Conservation (phyloP, 169 alveolate genomes). For the Condylostoma magnum region DNA sequence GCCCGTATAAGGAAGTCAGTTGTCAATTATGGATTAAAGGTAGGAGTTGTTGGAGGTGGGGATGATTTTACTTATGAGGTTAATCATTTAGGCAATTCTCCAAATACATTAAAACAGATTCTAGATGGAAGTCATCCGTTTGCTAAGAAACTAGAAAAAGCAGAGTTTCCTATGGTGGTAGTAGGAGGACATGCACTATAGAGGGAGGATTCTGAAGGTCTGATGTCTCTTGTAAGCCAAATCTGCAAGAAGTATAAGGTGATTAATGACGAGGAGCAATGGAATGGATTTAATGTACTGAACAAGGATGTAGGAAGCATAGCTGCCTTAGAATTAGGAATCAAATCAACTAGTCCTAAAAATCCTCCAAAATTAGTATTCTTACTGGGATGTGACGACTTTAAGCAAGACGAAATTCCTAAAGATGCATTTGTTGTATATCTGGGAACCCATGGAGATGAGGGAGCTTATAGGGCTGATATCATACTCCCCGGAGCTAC, state of each 20-base stretch:
- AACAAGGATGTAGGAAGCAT: slow-evolving; percentile 59
- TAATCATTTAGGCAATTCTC: slow-evolving; percentile 61
- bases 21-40: slow-evolving; percentile 47
- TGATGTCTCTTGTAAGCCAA: slow-evolving; percentile 36
- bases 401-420: slow-evolving; percentile 68
- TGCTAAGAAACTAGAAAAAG: slow-evolving; percentile 51
- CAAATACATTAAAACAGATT: slow-evolving; percentile 54
- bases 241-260: slow-evolving; percentile 43
- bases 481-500: slow-evolving; percentile 73
- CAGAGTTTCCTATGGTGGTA: slow-evolving; percentile 70
- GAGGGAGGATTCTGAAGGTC: slow-evolving; percentile 66
- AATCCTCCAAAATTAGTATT: slow-evolving; percentile 57
- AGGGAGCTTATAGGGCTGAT: slow-evolving; percentile 81
- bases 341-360: slow-evolving; percentile 38
- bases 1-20: slow-evolving; percentile 61
- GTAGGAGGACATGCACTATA: slow-evolving; percentile 40
- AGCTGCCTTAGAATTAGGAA: slow-evolving; percentile 77
- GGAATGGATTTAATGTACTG: slow-evolving; percentile 75
- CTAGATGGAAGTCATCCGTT: slow-evolving; percentile 70
- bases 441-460: slow-evolving; percentile 79
- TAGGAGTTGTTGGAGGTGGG: slow-evolving; percentile 60
- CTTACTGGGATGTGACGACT: slow-evolving; percentile 67
- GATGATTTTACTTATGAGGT: slow-evolving; percentile 47
- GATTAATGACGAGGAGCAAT: slow-evolving; percentile 42
- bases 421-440: slow-evolving; percentile 78